Evolutionary conservation across 2,329 filamentous ascomycete species (phyloP).

Genomic region (Trichothecium roseum): DNA sequence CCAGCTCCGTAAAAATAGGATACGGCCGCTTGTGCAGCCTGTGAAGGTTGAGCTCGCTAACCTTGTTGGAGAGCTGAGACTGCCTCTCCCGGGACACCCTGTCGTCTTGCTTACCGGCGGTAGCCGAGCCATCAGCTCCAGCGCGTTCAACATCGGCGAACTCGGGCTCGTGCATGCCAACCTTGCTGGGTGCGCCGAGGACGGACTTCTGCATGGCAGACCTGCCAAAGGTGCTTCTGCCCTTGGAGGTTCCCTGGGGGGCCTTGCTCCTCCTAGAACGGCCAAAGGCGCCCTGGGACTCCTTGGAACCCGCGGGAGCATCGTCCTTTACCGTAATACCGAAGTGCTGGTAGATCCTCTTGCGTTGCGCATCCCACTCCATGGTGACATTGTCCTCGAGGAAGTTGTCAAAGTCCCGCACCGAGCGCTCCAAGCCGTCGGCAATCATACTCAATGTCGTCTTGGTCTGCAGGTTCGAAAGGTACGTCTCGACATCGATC

Average conservation of each 20-base stretch:
- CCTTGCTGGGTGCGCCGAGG: slow-evolving; percentile 67
- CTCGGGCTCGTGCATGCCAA: slow-evolving; percentile 51
- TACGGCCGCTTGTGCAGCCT: slow-evolving; percentile 58
- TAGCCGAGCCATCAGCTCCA: slow-evolving; percentile 43
- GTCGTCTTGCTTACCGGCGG: slow-evolving; percentile 43
- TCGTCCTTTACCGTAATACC: slow-evolving; percentile 61
- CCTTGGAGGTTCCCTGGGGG: slow-evolving; percentile 42
- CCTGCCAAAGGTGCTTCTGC: slow-evolving; percentile 38
- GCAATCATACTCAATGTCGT: slow-evolving; percentile 86
- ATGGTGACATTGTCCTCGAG: slow-evolving; percentile 89
- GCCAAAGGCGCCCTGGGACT: slow-evolving; percentile 47
- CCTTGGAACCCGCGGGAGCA: slow-evolving; percentile 24
- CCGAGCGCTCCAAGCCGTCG: slow-evolving; percentile 80
- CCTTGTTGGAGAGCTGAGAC: slow-evolving; percentile 65
- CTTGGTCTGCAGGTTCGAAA: slow-evolving; percentile 79
- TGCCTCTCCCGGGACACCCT: slow-evolving; percentile 78
- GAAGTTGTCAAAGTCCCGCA: slow-evolving; percentile 86
- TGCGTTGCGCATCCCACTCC: slow-evolving; percentile 91
- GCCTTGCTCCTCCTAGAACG: slow-evolving; percentile 43
- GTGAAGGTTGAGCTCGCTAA: slow-evolving; percentile 67
- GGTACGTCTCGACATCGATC: slow-evolving; percentile 66
- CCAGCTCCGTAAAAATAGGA: slow-evolving; percentile 67
- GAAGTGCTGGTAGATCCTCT: slow-evolving; percentile 92
- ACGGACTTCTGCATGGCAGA: slow-evolving; percentile 72
- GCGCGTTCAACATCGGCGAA: slow-evolving; percentile 60